phyloP scores from a whole-genome alignment of 2,329 filamentous ascomycete genomes.

The Exophiala aquamarina region DNA sequence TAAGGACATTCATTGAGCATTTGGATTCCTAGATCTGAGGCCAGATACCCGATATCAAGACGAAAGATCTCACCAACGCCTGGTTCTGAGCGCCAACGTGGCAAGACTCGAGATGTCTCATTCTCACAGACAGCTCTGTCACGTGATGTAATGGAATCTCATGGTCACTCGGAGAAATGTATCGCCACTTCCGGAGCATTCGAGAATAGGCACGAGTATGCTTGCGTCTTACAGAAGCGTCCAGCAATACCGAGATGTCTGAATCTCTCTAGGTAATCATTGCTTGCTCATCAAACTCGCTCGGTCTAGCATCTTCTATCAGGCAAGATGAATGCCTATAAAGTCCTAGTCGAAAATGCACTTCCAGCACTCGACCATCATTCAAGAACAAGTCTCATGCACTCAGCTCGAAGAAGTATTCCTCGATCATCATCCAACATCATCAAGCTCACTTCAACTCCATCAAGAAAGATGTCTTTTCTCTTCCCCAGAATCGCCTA shows the following conservation, averaged over 20 bases:
- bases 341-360: conserved; percentile 12
- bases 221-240: conserved; percentile 22
- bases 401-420: conserved; percentile 23
- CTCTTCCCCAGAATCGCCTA: conserved; percentile 35
- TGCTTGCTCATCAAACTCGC: conserved; percentile 22
- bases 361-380: conserved; percentile 24
- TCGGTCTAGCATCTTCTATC: conserved; percentile 20
- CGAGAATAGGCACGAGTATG: conserved; percentile 19
- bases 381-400: conserved; percentile 27
- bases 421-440: conserved; percentile 20
- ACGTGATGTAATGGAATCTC: conserved; percentile 20
- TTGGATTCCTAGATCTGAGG: not conserved
- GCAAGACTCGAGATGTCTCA: no score
- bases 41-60: no score
- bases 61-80: no score
- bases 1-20: conserved; percentile 61
- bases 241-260: conserved; percentile 15
- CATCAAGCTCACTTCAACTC: conserved; percentile 19
- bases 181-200: conserved; percentile 18
- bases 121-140: conserved; percentile 1
- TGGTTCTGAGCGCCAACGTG: no score
- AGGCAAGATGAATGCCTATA: conserved; percentile 21
- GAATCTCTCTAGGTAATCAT: conserved; percentile 2
- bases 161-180: conserved; percentile 18
- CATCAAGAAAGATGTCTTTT: conserved; percentile 39